Base-by-base conservation (phyloP, 805 yeast genomes). In the Nadsonia fulvescens region DNA sequence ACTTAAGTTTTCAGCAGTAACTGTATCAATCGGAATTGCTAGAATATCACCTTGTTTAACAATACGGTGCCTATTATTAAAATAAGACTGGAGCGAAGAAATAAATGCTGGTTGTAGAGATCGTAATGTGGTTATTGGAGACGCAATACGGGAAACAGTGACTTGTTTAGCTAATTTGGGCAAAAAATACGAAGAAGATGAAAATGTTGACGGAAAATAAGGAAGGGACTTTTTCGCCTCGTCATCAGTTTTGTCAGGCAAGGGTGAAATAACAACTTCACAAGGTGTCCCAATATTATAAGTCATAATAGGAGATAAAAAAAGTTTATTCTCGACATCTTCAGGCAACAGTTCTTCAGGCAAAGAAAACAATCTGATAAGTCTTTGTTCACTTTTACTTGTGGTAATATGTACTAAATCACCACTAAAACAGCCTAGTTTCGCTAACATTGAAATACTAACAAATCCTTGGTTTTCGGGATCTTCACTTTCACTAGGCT, bases 11-110 rank as follows among this genome's bases (percentile, higher is more conserved):
- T 59, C 59, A 0, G 91, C 71, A 13, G 76, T 43, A 3, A 65
- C 42, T 0, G 79, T 58, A 43, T 86, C 93, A 21, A 86, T 62
- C 0, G 77, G 63, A 3, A 89, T 67, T 0, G 93, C 83, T 24
- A 89, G 62, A 20, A 70, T 42, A 41, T 81, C 93, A 18, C 66
- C 70, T n/a, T 56, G 45, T 10, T 56, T 53, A 1, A 83, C 66
- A 3, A 79, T 54, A 30, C 91, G 62, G 15, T 58, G 48, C 14
- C 56, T 53, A 1, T 52, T 42, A 34, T 73, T 74, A 39, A 86
- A 76, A 31, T 66, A 61, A 0, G 60, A 38, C 43, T 75, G 65
- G 36, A 79, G 50, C 27, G 72, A 69, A 8, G 67, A 49, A 27
- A 73, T 53, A 38, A 78, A 64, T 29, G 68, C 54, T 29, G 58